Base-by-base conservation (phyloP, 371 early-diverging fungal genomes). In the Mortierella sp. region DNA sequence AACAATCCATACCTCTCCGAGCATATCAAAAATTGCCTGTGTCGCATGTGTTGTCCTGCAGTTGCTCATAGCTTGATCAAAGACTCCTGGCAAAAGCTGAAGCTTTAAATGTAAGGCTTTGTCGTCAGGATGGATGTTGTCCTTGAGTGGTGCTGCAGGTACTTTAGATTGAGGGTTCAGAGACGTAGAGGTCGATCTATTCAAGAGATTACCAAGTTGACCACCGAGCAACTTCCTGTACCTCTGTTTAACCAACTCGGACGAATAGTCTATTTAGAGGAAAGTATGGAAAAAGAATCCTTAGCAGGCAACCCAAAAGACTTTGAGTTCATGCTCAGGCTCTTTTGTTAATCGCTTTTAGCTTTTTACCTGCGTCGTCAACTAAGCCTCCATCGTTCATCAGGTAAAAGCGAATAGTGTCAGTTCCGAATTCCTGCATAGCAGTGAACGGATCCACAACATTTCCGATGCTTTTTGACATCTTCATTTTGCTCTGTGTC, bases 401-500 rank as follows among this genome's bases (percentile, higher is more conserved):
- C 62, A 98, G 85, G 77, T 91, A 97, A 71, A 94, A 98, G n/a
- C 98, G 91, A 24, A 97, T 90, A 12, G 96, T 83, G 74, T 98
- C 98, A 4, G 91, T 90, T 10, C 97, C 97, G 72, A 89, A 97
- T 16, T 78, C 76, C 16, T 91, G 72, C 57, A 98, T 79, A 16
- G 93, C 87, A 32, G 84, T 83, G 66, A 92, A 87, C 0, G 98
- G 98, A 76, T 97, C 95, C 0, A 92, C 95, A 0, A 97, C 98
- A 71, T 97, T 98, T 20, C 97, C 97, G 57, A 84, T 77, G 75
- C 94, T 93, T 79, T 98, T 98, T 47, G 97, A 96, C 97, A 98
- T 98, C 75, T 98, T 98, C 67, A 90, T 88, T 60, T 90, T 89
- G 30, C 87, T 87, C 88, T 93, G 91, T 0, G 97, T 95, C 97